A percentile compares a stretch with the other conserved stretches of the same genome.
Conservation (phyloP, 129 eudicot species). For the Ambrosia trifida region DNA sequence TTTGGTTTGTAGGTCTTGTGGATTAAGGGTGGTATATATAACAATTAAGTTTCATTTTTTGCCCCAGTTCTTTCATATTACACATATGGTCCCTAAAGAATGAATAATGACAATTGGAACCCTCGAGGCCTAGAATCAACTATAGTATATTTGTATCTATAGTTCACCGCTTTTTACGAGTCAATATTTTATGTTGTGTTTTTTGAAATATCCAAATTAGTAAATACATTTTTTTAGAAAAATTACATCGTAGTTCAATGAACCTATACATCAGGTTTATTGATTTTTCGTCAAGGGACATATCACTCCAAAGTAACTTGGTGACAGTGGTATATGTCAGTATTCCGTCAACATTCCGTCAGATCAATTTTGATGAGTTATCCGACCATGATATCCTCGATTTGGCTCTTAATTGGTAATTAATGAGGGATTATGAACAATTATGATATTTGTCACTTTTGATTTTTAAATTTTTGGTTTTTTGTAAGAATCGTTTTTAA, state of each 20-base stretch:
- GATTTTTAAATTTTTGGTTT: too few relatives aligned
- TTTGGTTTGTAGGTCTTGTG: conserved; percentile 23
- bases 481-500: too few relatives aligned
- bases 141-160: not conserved
- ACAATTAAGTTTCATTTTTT: conserved; percentile 4
- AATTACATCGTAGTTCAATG: not conserved
- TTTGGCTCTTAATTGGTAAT: too few relatives aligned
- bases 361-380: too few relatives aligned
- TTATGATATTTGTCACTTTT: too few relatives aligned
- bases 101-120: conserved; percentile 10
- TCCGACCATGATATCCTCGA: too few relatives aligned
- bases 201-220: not conserved
- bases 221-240: not conserved
- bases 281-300: too few relatives aligned
- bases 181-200: not conserved
- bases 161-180: not conserved
- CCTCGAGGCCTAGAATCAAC: not conserved
- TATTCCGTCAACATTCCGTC: too few relatives aligned
- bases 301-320: too few relatives aligned
- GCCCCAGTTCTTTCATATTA: not conserved
- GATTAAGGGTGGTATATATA: conserved; percentile 25
- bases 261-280: not conserved
- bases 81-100: conserved; percentile 15
- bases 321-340: too few relatives aligned
- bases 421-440: too few relatives aligned